phyloP scores from a whole-genome alignment of 192 early-diverging fungal genomes.

The Coemansia sp. region DNA sequence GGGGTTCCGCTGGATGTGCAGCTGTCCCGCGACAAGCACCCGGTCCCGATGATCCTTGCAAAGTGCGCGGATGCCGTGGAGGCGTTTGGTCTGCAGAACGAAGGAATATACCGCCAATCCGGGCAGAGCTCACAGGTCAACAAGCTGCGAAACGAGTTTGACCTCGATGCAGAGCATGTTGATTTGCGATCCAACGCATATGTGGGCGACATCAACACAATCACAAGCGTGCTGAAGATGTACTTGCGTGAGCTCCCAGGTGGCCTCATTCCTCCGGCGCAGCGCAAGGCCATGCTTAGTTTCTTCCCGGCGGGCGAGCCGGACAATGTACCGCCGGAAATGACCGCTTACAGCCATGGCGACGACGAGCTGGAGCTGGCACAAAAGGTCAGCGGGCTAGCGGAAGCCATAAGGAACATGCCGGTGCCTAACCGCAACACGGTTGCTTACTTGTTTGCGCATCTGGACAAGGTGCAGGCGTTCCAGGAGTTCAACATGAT shows the following conservation, averaged over 20 bases:
- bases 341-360: constrained; percentile 1
- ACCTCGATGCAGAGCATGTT: constrained; percentile 71
- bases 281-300: constrained; percentile 34
- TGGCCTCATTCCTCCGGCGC: constrained; percentile 70
- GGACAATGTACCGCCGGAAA: constrained; percentile 13
- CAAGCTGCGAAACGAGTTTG: constrained; percentile 70
- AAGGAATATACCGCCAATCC: constrained; percentile 90
- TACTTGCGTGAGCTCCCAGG: constrained; percentile 96
- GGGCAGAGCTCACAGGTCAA: constrained; percentile 78
- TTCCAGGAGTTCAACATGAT: constrained; percentile 85
- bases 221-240: constrained; percentile 86
- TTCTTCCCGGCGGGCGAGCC: constrained; percentile 24
- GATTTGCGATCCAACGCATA: constrained; percentile 66
- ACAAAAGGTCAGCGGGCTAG: constrained; percentile 36
- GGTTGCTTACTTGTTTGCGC: constrained; percentile 75
- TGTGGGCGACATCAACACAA: constrained; percentile 76
- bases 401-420: constrained; percentile 60
- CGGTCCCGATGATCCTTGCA: constrained; percentile 75
- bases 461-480: constrained; percentile 78
- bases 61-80: constrained; percentile 87
- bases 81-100: constrained; percentile 68
- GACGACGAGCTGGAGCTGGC: constrained; percentile 34
- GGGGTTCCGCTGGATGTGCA: too few species aligned
- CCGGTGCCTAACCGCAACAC: constrained; percentile 84
- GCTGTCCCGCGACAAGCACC: constrained; percentile 69